These are phyloP conservation scores for Alternaria gaisen DNA, from an alignment of 2,329 filamentous ascomycete species.

Conservation along the genomic window DNA sequence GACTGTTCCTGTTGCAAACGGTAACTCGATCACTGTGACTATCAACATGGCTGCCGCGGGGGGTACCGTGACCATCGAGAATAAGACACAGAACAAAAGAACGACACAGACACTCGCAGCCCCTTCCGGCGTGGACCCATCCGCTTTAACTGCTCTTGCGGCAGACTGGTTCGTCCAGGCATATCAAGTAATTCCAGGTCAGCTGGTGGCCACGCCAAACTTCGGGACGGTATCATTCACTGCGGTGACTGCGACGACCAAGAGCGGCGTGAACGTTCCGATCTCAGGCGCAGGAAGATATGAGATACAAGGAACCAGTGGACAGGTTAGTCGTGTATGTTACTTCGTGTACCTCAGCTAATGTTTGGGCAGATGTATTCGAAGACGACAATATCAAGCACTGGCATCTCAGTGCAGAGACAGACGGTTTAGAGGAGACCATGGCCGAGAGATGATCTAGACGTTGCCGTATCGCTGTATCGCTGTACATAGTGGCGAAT, in stretches of 20 bases:
- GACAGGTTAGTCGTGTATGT: slow-evolving; percentile 23
- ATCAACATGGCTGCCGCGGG: slow-evolving; percentile 19
- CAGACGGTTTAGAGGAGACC: slow-evolving; percentile 6
- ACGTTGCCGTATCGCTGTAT: background rate
- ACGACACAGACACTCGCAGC: slow-evolving; percentile 27
- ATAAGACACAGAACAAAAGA: slow-evolving; percentile 34
- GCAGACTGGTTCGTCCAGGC: slow-evolving; percentile 40
- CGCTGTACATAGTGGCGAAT: background rate
- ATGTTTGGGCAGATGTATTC: slow-evolving; percentile 29
- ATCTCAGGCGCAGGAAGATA: slow-evolving; percentile 31
- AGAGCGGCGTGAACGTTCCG: slow-evolving; percentile 27
- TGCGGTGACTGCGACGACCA: slow-evolving; percentile 25
- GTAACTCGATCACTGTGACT: slow-evolving; percentile 32
- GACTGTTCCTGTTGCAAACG: slow-evolving; percentile 27
- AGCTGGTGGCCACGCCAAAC: slow-evolving; percentile 31
- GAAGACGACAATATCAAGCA: slow-evolving; percentile 30
- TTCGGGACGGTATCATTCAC: slow-evolving; percentile 35
- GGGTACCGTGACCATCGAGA: slow-evolving; percentile 37
- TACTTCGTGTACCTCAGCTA: background rate
- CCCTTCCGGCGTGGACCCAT: slow-evolving; percentile 23
- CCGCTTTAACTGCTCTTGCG: slow-evolving; percentile 24
- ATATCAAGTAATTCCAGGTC: slow-evolving; percentile 32
- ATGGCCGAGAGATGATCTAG: background rate
- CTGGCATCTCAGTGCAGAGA: slow-evolving; percentile 21
- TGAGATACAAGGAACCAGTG: slow-evolving; percentile 38